Evolutionary conservation across 2,329 filamentous ascomycete species (phyloP).

Genomic region (Trichocomaceae sp.): DNA sequence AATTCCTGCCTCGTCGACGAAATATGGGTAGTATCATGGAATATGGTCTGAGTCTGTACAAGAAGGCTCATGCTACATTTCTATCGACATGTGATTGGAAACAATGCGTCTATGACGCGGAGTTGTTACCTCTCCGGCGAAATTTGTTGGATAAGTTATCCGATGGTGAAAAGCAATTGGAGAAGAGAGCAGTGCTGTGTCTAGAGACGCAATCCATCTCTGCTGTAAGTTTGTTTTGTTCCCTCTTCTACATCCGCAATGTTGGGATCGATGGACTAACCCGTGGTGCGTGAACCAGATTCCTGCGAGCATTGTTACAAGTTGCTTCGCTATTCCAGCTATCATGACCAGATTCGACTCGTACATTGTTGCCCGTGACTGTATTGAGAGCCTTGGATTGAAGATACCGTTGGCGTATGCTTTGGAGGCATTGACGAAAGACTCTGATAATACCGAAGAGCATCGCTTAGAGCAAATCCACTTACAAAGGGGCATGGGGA

Average conservation of each 20-base stretch:
- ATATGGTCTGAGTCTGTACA: constrained; percentile 73
- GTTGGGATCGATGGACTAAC: not conserved
- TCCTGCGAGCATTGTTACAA: constrained; percentile 60
- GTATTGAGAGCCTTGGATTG: constrained; percentile 59
- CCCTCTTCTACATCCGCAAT: not conserved
- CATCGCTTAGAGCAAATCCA: constrained; percentile 61
- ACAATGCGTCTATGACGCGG: constrained; percentile 76
- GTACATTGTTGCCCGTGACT: constrained; percentile 72
- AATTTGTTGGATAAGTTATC: constrained; percentile 70
- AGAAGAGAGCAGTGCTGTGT: constrained; percentile 60
- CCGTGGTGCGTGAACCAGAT: constrained; percentile 46
- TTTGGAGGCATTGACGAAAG: constrained; percentile 86
- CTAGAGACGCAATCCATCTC: constrained; percentile 73
- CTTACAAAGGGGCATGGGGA: constrained; percentile 78
- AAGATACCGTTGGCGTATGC: constrained; percentile 62
- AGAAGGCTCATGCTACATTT: constrained; percentile 49
- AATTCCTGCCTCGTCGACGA: constrained; percentile 30
- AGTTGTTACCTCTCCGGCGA: constrained; percentile 67
- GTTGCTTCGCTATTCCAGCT: constrained; percentile 70
- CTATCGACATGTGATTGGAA: constrained; percentile 50
- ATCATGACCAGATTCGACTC: constrained; percentile 80
- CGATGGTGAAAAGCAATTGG: constrained; percentile 42
- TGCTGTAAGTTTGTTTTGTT: constrained; percentile 49
- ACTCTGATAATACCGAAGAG: constrained; percentile 77
- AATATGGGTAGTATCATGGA: constrained; percentile 64